These are phyloP conservation scores for Amphirosellinia nigrospora DNA, from an alignment of 495 filamentous ascomycete species.

Conservation along the genomic window DNA sequence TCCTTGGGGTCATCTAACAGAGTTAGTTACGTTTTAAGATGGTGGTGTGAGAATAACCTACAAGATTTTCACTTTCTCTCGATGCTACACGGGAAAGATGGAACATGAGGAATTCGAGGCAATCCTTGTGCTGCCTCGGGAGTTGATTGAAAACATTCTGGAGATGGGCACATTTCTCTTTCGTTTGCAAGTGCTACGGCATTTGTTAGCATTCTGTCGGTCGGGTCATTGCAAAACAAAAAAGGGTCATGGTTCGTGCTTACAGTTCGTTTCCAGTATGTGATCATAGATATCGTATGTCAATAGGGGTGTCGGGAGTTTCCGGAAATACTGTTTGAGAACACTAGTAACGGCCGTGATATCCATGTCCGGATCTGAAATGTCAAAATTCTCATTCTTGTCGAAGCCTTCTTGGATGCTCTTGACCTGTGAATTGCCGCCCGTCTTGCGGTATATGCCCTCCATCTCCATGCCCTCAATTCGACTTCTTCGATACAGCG, in stretches of 20 bases:
- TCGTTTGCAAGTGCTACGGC: conserved; percentile 58
- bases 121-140: conserved; percentile 81
- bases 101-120: conserved; percentile 92
- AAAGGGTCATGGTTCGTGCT: conserved; percentile 34
- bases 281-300: conserved; percentile 92
- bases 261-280: conserved; percentile 78
- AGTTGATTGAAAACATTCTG: conserved; percentile 74
- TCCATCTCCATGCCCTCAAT: conserved; percentile 96
- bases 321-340: conserved; percentile 97
- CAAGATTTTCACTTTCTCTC: conserved; percentile 79
- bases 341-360: conserved; percentile 96
- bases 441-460: conserved; percentile 97
- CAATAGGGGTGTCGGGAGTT: conserved; percentile 87
- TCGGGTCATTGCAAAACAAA: conserved; percentile 9
- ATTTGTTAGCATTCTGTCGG: conserved; percentile 23
- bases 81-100: conserved; percentile 89
- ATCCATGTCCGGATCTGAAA: conserved; percentile 90
- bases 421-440: conserved; percentile 86
- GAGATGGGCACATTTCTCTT: conserved; percentile 69
- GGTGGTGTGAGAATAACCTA: conserved; percentile 39
- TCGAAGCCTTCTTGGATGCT: conserved; percentile 90
- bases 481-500: conserved; percentile 98
- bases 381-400: conserved; percentile 79
- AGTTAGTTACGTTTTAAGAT: not conserved
- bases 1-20: conserved; percentile 83